Base-by-base conservation (phyloP, 371 early-diverging fungal species). In the Saksenaea oblongispora region DNA sequence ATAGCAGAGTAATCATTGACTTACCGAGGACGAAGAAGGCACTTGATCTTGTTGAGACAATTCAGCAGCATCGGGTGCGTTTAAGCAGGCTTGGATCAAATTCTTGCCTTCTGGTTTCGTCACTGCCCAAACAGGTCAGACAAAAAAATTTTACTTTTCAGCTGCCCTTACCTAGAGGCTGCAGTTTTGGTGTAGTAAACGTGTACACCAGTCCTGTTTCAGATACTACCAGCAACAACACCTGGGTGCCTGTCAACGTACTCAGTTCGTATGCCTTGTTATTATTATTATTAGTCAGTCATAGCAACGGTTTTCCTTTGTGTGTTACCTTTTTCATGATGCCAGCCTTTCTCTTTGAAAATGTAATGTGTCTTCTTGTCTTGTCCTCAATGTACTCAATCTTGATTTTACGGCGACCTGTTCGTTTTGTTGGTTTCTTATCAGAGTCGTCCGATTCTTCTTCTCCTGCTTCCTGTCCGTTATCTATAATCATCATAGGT, bases 121-220 rank as follows among this genome's bases (percentile, higher is more conserved):
- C 18, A 99, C 95, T 28, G 98, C 84, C 10, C 7, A 47, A 47
- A 47, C 0, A 22, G 22, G 22, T 18, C 1, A 26, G 22, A 47
- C 10, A 22, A 22, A 47, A 47, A 47, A 22, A 47, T 31, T 31
- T 31, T 31, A 47, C 10, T 22, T 47, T 47, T 39, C 39, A 39
- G 11, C 11, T 11, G 39, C 39, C 51, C 24, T 17, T 47, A 47
- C 51, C 51, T 22, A 47, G 22, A 47, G 98, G 97, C 72, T 96
- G 96, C 31, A 99, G 83, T 74, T 97, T 98, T 37, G 94, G 92
- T 10, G 99, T 98, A 8, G 99, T 97, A 76, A 97, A 99, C 3
- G 99, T 98, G 77, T 98, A 99, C 9, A 99, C 99, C 61, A 97
- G 91, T 22, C 99, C 98, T 31, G 96, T 97, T 73, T 97, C 99